Evolutionary conservation across 345 rosid species (phyloP).

Genomic region (Barbarea vulgaris): DNA sequence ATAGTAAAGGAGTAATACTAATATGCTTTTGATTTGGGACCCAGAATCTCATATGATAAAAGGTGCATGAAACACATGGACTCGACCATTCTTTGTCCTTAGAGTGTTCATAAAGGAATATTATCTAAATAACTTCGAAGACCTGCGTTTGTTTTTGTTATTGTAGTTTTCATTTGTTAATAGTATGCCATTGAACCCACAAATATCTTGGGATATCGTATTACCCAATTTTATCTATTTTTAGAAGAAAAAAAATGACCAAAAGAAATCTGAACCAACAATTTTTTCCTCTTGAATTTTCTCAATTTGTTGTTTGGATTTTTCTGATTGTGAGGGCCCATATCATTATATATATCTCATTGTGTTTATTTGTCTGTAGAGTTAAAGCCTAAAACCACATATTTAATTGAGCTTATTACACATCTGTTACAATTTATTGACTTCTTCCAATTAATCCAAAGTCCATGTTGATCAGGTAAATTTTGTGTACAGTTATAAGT

Average conservation of each 20-base stretch:
- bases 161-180: not conserved
- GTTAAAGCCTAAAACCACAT: not conserved
- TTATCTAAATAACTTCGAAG: not conserved
- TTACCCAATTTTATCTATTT: not conserved
- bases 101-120: constrained; percentile 6
- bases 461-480: not conserved
- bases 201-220: not conserved
- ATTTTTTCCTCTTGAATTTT: not conserved
- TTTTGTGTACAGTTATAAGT: not conserved
- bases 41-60: constrained; percentile 10
- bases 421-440: not conserved
- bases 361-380: not conserved
- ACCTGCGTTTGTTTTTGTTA: constrained; percentile 9
- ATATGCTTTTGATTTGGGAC: constrained; percentile 9
- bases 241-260: too few relatives aligned
- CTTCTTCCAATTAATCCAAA: not conserved
- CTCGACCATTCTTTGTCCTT: constrained; percentile 8
- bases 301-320: constrained; percentile 3
- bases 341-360: not conserved
- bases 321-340: not conserved
- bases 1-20: not conserved
- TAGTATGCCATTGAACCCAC: not conserved
- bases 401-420: not conserved
- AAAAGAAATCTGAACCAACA: not conserved
- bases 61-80: constrained; percentile 33